A percentile compares a stretch with the other conserved stretches of the same genome.
Conservation (phyloP, 1,284 basidiomycete species). For the Acaromyces ingoldii region DNA sequence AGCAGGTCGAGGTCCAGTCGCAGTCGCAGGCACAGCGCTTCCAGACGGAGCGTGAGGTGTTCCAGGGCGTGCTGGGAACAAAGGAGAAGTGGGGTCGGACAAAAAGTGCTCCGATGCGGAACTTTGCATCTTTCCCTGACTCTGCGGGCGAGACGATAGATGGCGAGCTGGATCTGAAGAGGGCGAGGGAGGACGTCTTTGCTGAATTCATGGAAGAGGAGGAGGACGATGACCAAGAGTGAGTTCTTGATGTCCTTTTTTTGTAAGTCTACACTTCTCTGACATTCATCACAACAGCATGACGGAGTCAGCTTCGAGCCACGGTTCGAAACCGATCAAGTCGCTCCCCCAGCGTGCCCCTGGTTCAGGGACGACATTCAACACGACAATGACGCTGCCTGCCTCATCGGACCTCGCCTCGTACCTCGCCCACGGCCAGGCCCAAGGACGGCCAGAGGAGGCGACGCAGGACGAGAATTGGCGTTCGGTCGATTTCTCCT, state of each 20-base stretch:
- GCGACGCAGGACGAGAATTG: neutral
- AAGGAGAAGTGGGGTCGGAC: neutral
- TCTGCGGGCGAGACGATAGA: neutral
- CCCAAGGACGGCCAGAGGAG: neutral
- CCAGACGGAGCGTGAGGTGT: neutral
- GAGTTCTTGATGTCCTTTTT: too few species aligned
- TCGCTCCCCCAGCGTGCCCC: neutral
- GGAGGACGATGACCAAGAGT: neutral
- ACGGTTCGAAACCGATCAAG: neutral
- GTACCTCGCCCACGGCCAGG: neutral
- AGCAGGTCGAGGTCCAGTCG: neutral
- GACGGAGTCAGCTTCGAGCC: neutral
- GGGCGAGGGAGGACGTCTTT: neutral
- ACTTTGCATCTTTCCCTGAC: neutral
- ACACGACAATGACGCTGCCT: too few species aligned
- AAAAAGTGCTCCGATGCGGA: constrained; percentile 4
- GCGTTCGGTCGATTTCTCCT: neutral
- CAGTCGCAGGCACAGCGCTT: neutral
- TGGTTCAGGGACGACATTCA: too few species aligned
- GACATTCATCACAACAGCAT: neutral
- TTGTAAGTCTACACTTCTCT: too few species aligned
- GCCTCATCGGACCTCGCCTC: neutral
- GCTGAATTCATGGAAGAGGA: neutral
- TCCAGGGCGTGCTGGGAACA: neutral
- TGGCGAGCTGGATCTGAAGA: neutral